Evolutionary conservation across 2,329 filamentous ascomycete species (phyloP), one percentile per base, ranked within the genome.

Genomic region (Thermoascus crustaceus): DNA sequence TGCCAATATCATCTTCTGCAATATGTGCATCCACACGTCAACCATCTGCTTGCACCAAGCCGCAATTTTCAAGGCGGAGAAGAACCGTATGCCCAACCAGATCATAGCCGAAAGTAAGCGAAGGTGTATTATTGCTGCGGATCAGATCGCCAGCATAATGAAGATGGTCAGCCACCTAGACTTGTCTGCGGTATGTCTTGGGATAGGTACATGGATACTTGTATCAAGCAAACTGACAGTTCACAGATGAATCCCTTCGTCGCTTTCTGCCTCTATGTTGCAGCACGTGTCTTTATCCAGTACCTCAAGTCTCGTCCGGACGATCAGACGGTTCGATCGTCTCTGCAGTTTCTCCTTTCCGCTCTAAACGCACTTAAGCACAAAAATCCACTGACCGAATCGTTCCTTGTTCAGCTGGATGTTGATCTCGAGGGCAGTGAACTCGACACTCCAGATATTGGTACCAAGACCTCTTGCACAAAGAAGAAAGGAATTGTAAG

Each of bases 41-140:
- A 87, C 86, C 1, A 96, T 98, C 35, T 96, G 89, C 58, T 68
- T 98, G n/a, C 91, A 98, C 53, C 91, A 98, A 64, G 91, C 89
- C 2, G 91, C 91, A 17, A 96, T 98, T 13, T 95, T 89, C 72
- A 96, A 95, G 57, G 87, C 88, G 0, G 89, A 96, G 51, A 91
- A 87, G 63, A 82, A 94, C 59, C 76, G 78, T 35, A 67, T 95
- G 41, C 80, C 85, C 1, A 67, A 74, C 1, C 80, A 82, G 11
- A 80, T 95, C 30, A 80, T 84, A 44, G 78, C 83, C 1, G 89
- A 96, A 55, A 94, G 88, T 59, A 95, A 94, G 59, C 77, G 91
- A 9, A 76, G 91, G 42, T 96, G 91, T 51, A 86, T 96, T 40
- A 87, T 87, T 14, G 87, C 89, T 8, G 91, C 91, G 18, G 87